Percentiles rank a stretch among this genome's conserved stretches.
Evolutionary conservation across 768 basidiomycete genomes (phyloP).

Genomic region (Strobilomyces confusus): DNA sequence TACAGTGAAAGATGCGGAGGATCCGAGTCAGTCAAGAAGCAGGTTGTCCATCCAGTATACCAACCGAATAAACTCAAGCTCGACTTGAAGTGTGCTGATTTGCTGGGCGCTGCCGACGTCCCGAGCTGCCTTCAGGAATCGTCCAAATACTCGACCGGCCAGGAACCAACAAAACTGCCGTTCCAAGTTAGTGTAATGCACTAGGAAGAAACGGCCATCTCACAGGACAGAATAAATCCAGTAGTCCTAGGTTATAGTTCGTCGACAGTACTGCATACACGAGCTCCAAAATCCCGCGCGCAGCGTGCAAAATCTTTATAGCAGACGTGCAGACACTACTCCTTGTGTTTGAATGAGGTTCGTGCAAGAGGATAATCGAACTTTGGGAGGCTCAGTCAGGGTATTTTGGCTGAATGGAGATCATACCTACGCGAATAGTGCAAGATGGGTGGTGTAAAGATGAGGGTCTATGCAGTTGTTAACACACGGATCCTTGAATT

Average conservation of each 20-base stretch:
- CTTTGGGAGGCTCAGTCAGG: not conserved
- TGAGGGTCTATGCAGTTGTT: not conserved
- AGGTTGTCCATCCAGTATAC: not conserved
- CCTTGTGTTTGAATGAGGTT: not conserved
- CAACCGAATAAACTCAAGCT: not conserved
- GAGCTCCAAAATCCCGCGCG: not conserved
- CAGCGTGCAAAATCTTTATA: not conserved
- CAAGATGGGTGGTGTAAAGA: not conserved
- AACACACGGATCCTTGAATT: not conserved
- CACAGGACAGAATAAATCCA: not conserved
- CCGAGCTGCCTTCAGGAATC: not conserved
- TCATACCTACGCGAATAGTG: not conserved
- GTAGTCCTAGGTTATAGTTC: not conserved
- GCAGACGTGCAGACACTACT: not conserved
- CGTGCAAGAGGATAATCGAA: not conserved
- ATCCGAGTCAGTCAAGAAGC: not conserved
- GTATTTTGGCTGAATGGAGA: not conserved
- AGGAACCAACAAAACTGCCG: not conserved
- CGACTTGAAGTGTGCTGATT: not conserved
- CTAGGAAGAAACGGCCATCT: not conserved
- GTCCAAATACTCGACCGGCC: not conserved
- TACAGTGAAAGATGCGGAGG: not conserved
- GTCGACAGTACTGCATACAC: not conserved
- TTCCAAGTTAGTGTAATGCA: not conserved
- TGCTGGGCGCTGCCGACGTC: not conserved